These are phyloP conservation scores for Russula olivacea DNA, from an alignment of 768 basidiomycete species.

Conservation along the genomic window DNA sequence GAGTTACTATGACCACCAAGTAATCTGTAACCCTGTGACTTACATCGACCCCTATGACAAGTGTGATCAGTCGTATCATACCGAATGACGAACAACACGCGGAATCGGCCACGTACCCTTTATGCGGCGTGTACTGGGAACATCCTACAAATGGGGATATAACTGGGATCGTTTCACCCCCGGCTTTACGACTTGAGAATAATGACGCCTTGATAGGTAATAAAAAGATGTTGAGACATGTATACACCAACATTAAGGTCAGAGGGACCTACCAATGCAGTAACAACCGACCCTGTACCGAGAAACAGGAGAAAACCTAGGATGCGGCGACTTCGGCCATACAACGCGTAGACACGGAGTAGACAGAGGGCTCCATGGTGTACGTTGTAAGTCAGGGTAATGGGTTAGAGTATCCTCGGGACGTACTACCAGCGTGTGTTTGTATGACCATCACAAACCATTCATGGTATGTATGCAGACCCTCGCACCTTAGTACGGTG, in stretches of 20 bases:
- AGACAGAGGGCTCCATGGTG: not conserved
- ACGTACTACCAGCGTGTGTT: constrained; percentile 5
- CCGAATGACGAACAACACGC: not conserved
- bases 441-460: constrained; percentile 4
- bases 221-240: not conserved
- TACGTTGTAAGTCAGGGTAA: not conserved
- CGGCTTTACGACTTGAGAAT: not conserved
- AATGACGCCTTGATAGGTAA: not conserved
- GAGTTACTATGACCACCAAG: not conserved
- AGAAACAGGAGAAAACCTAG: not conserved
- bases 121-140: not conserved
- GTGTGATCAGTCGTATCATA: not conserved
- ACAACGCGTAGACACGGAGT: constrained; percentile 12
- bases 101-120: constrained; percentile 1
- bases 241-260: not conserved
- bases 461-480: not conserved
- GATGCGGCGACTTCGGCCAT: constrained; percentile 3
- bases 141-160: constrained; percentile 7
- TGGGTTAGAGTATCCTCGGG: too few relatives aligned
- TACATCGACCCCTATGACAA: constrained; percentile 8
- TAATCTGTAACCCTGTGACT: not conserved
- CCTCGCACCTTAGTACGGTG: not conserved
- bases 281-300: not conserved
- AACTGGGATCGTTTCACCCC: not conserved
- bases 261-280: not conserved